These are phyloP conservation scores for Lachnellula hyalina DNA, from an alignment of 2,329 filamentous ascomycete genomes.

Conservation along the genomic window DNA sequence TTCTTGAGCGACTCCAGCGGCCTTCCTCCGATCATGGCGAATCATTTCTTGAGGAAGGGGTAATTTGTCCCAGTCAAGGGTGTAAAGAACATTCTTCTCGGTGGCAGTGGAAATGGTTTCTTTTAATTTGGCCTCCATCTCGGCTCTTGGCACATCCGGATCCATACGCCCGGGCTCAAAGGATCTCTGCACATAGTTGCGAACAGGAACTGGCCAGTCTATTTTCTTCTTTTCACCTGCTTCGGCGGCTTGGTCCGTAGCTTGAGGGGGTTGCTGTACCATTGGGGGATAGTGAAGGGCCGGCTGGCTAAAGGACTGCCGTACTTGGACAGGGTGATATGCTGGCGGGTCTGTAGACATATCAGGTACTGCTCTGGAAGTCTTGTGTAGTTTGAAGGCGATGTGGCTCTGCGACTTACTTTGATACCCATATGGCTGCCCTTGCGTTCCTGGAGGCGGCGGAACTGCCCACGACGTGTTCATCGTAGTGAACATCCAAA, in stretches of 20 bases:
- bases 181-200: slow-evolving; percentile 81
- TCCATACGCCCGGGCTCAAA: slow-evolving; percentile 72
- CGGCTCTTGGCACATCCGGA: slow-evolving; percentile 53
- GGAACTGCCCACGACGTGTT: slow-evolving; percentile 30
- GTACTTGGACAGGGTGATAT: slow-evolving; percentile 41
- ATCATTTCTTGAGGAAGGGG: slow-evolving; percentile 83
- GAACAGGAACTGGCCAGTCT: slow-evolving; percentile 77
- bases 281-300: slow-evolving; percentile 31
- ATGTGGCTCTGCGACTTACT: slow-evolving; percentile 19
- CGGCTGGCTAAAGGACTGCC: slow-evolving; percentile 33
- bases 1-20: slow-evolving; percentile 1
- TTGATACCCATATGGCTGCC: slow-evolving; percentile 24
- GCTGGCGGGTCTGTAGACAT: slow-evolving; percentile 33
- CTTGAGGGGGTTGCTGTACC: slow-evolving; percentile 32
- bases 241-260: slow-evolving; percentile 26
- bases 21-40: slow-evolving; percentile 56
- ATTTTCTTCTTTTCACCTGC: slow-evolving; percentile 47
- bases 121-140: slow-evolving; percentile 83
- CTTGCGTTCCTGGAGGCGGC: slow-evolving; percentile 38
- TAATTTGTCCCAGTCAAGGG: slow-evolving; percentile 76
- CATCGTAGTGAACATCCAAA: slow-evolving; percentile 27
- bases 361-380: slow-evolving; percentile 26
- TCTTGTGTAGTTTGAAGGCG: background rate
- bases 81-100: slow-evolving; percentile 64
- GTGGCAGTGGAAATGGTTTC: slow-evolving; percentile 78